Percentiles rank a stretch among this genome's conserved stretches.
Evolutionary conservation across 345 rosid genomes (phyloP).

Genomic region (Linum trigynum): DNA sequence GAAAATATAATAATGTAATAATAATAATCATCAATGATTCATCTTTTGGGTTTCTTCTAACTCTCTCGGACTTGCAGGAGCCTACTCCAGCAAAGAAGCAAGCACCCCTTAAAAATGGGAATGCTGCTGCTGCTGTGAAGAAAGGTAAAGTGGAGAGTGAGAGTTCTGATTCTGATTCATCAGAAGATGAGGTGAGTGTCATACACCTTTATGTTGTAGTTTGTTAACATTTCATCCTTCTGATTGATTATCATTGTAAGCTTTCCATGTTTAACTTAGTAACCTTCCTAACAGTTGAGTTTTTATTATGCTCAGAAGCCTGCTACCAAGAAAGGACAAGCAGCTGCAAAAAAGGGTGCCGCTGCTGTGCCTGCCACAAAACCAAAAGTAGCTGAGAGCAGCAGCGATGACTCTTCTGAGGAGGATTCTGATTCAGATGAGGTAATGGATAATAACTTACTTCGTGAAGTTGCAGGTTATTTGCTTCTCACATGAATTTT

Average conservation of each 20-base stretch:
- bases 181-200: conserved; percentile 23
- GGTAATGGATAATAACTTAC: not conserved
- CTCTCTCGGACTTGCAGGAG: conserved; percentile 17
- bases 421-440: conserved; percentile 16
- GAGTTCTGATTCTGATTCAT: conserved; percentile 18
- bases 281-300: not conserved
- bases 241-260: too few relatives aligned
- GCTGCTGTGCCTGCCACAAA: conserved; percentile 9
- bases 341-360: conserved; percentile 15
- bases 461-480: not conserved
- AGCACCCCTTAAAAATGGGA: conserved; percentile 22
- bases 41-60: too few relatives aligned
- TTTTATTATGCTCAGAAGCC: conserved; percentile 18
- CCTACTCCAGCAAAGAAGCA: conserved; percentile 21
- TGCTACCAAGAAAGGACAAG: conserved; percentile 17
- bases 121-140: conserved; percentile 26
- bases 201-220: not conserved
- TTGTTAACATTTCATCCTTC: not conserved
- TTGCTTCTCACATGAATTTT: not conserved
- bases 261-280: not conserved
- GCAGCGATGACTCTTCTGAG: conserved; percentile 14
- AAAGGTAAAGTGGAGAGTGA: conserved; percentile 38
- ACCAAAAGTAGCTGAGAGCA: conserved; percentile 8
- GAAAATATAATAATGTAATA: too few relatives aligned
- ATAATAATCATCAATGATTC: too few relatives aligned